Percentiles rank a stretch among this genome's conserved stretches.
These are phyloP conservation scores for Macrolepiota fuliginosa DNA, from an alignment of 768 basidiomycete species.

Conservation along the genomic window DNA sequence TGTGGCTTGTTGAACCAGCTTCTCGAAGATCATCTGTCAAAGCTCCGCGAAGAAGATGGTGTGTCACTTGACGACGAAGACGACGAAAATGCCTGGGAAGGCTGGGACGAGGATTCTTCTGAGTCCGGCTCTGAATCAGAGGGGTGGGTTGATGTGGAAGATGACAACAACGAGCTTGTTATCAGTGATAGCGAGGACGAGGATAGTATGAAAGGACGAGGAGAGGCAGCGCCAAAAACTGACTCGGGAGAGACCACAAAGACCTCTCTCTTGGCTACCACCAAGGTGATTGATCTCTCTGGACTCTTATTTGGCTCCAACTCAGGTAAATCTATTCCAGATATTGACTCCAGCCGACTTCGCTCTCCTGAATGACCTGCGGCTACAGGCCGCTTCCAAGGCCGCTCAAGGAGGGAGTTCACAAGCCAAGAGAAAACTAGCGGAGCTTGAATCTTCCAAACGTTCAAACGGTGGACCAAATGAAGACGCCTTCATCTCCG, in stretches of 20 bases:
- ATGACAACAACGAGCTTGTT: conserved; percentile 67
- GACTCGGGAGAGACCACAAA: conserved; percentile 29
- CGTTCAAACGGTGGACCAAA: conserved; percentile 40
- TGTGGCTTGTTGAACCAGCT: conserved; percentile 45
- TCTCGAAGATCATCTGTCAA: conserved; percentile 81
- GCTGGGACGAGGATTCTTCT: conserved; percentile 79
- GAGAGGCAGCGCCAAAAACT: conserved; percentile 27
- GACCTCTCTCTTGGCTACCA: conserved; percentile 71
- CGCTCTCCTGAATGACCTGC: conserved; percentile 84
- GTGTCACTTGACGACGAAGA: conserved; percentile 44
- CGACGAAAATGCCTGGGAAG: conserved; percentile 76
- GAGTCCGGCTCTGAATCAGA: conserved; percentile 54
- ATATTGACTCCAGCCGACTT: conserved; percentile 98
- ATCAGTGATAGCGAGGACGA: conserved; percentile 88
- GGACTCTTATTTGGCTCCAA: background rate
- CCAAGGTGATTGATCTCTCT: conserved; percentile 64
- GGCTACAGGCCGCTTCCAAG: conserved; percentile 71
- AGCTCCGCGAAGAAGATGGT: conserved; percentile 65
- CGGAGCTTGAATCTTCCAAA: conserved; percentile 63
- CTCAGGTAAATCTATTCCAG: conserved; percentile 34
- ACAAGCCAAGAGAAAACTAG: conserved; percentile 87
- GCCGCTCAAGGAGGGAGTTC: conserved; percentile 71
- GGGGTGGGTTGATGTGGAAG: conserved; percentile 83
- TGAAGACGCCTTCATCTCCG: conserved; percentile 72
- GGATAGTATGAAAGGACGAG: conserved; percentile 45